Conservation (phyloP, 75 land plant species). For the Pseudotsuga menziesii region DNA sequence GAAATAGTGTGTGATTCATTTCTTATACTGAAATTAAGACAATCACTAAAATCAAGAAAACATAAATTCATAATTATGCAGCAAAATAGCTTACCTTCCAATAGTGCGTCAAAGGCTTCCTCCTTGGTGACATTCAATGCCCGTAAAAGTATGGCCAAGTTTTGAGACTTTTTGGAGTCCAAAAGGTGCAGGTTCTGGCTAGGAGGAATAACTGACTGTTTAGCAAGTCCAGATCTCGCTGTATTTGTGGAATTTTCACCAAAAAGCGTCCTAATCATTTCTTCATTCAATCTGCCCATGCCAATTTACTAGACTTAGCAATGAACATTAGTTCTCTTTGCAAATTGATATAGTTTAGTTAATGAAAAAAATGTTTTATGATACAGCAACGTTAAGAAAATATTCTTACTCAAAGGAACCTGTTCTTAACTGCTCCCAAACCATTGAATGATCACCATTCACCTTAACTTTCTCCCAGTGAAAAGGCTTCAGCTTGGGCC, state of each 20-base stretch:
- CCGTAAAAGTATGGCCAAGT: slow-evolving; percentile 62
- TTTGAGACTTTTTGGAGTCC: slow-evolving; percentile 76
- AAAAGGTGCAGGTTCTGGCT: slow-evolving; percentile 45
- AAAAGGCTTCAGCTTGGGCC: slow-evolving; percentile 72
- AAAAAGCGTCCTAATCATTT: slow-evolving; percentile 72
- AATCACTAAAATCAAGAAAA: background rate
- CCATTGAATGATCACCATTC: slow-evolving; percentile 82
- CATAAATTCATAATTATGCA: slow-evolving; percentile 6
- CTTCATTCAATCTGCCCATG: slow-evolving; percentile 75
- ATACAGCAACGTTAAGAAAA: background rate
- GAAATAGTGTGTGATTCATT: background rate
- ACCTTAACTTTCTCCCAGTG: slow-evolving; percentile 92
- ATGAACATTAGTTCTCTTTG: background rate
- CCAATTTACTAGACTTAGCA: background rate
- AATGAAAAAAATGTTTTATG: background rate
- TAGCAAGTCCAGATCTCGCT: slow-evolving; percentile 17
- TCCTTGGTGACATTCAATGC: slow-evolving; percentile 61
- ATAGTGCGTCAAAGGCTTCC: slow-evolving; percentile 62
- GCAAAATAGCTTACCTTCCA: slow-evolving; percentile 42
- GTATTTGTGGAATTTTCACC: slow-evolving; percentile 42
- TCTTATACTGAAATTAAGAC: background rate
- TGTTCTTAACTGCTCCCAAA: slow-evolving; percentile 86
- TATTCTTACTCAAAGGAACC: slow-evolving; percentile 87
- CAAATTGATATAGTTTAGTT: background rate
- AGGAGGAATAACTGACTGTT: slow-evolving; percentile 28